A percentile compares a stretch with the other conserved stretches of the same genome.
Evolutionary conservation across 257 asterid genomes (phyloP).

Genomic region (Ajuga chamaepitys): DNA sequence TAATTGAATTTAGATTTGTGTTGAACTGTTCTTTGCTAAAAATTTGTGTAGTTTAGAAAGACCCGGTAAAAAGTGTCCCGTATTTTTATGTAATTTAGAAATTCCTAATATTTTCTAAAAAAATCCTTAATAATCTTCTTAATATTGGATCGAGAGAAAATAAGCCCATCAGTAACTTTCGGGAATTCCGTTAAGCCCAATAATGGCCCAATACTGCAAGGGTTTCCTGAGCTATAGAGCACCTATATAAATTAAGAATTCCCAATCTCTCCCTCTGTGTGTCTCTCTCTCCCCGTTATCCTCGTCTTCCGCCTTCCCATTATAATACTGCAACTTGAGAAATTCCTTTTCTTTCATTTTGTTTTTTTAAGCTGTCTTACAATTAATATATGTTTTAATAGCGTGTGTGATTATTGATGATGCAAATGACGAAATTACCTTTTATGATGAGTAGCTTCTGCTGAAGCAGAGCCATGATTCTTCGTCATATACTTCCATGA

Average conservation of each 20-base stretch:
- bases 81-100: too few relatives aligned
- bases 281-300: background rate
- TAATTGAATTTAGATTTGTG: too few relatives aligned
- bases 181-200: background rate
- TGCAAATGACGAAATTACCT: conserved; percentile 30
- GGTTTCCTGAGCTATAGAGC: background rate
- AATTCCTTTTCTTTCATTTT: background rate
- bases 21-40: too few relatives aligned
- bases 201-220: background rate
- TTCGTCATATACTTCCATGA: conserved; percentile 36
- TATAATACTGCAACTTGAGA: conserved; percentile 1
- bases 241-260: background rate
- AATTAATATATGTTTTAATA: background rate
- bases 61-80: too few relatives aligned
- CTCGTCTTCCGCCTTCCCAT: background rate
- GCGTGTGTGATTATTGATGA: background rate
- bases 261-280: background rate
- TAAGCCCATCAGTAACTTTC: too few relatives aligned
- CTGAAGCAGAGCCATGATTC: conserved; percentile 22
- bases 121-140: too few relatives aligned
- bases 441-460: conserved; percentile 17
- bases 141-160: background rate
- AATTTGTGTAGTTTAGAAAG: too few relatives aligned
- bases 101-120: too few relatives aligned
- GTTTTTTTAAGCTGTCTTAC: background rate